A percentile compares a stretch with the other conserved stretches of the same genome.
Conservation (phyloP, 768 basidiomycete genomes). For the Agrocybe praecox region DNA sequence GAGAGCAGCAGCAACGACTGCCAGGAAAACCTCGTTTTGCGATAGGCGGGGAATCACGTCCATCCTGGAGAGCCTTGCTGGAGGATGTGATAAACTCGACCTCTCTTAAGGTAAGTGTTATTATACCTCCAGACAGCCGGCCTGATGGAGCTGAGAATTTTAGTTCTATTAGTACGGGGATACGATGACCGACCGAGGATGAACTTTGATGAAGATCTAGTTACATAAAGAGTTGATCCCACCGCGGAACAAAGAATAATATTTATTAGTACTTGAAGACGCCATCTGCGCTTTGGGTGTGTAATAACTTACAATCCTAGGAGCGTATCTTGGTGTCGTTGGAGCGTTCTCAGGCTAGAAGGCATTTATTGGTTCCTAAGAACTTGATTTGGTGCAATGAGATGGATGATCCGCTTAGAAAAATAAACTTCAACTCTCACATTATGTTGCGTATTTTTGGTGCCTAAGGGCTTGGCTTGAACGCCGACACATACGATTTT, state of each 20-base stretch:
- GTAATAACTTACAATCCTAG: too few species aligned
- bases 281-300: background rate
- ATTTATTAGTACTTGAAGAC: background rate
- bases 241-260: background rate
- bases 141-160: background rate
- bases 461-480: too few species aligned
- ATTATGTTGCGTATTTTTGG: too few species aligned
- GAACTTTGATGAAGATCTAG: background rate
- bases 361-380: too few species aligned
- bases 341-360: too few species aligned
- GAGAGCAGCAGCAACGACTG: conserved; percentile 14
- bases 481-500: too few species aligned
- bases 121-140: conserved; percentile 2
- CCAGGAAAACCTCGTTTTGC: conserved; percentile 5
- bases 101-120: background rate
- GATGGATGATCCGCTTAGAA: too few species aligned
- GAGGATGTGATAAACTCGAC: background rate
- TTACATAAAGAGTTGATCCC: background rate
- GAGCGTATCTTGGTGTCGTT: too few species aligned
- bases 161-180: background rate
- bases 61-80: conserved; percentile 3
- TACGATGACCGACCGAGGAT: background rate
- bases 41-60: conserved; percentile 1
- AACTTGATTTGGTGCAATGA: too few species aligned
- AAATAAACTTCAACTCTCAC: too few species aligned